Evolutionary conservation across 371 early-diverging fungal species (phyloP).

Genomic region (Syncephalastrum racemosum): DNA sequence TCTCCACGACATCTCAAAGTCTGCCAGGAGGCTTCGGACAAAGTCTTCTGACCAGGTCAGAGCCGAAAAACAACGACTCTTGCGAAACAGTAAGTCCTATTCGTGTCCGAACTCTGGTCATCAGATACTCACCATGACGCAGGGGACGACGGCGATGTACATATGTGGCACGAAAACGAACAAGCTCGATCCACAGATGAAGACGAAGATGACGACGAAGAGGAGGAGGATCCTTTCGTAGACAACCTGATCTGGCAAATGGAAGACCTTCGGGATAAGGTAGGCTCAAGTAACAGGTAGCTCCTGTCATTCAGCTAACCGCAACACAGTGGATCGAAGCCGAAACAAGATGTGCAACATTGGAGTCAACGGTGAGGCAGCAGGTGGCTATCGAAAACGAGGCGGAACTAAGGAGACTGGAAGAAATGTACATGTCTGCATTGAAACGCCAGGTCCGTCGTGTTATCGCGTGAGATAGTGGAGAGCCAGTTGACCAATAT

Average conservation of each 20-base stretch:
- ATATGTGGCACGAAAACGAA: background rate
- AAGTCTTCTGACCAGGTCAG: slow-evolving; percentile 10
- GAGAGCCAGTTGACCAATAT: background rate
- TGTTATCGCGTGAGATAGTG: background rate
- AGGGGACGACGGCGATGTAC: background rate
- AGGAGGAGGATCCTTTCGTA: slow-evolving; percentile 46
- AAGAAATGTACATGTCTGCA: slow-evolving; percentile 36
- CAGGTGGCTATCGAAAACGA: slow-evolving; percentile 52
- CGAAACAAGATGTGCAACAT: slow-evolving; percentile 50
- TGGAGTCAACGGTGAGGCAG: slow-evolving; percentile 58
- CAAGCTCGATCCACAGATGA: slow-evolving; percentile 18
- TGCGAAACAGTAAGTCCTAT: too few species aligned
- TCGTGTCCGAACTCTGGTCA: background rate
- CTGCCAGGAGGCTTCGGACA: slow-evolving; percentile 22
- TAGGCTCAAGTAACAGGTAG: slow-evolving; percentile 7
- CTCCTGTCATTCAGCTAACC: background rate
- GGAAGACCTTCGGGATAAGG: slow-evolving; percentile 54
- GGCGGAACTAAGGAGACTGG: slow-evolving; percentile 39
- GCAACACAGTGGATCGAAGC: slow-evolving; percentile 48
- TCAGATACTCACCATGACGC: background rate
- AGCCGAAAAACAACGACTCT: slow-evolving; percentile 3
- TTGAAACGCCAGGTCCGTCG: slow-evolving; percentile 34
- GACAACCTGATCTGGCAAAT: slow-evolving; percentile 40
- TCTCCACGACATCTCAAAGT: slow-evolving; percentile 19
- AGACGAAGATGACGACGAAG: slow-evolving; percentile 37